Conservation (phyloP, 495 filamentous ascomycete species). For the Penicillium paxilli region DNA sequence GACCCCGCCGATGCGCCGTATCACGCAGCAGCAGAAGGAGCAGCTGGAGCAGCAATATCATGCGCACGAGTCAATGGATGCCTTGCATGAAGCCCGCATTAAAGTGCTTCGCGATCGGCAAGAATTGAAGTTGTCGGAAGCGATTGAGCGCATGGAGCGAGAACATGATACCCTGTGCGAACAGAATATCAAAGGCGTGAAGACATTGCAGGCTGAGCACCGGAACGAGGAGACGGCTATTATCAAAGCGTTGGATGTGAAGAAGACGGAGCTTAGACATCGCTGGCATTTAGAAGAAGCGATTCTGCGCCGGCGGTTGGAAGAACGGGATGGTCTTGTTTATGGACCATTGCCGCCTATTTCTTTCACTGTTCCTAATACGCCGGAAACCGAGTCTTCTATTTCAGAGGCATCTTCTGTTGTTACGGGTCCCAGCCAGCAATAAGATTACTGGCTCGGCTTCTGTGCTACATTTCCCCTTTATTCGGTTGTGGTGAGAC, state of each 20-base stretch:
- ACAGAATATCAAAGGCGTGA: constrained; percentile 51
- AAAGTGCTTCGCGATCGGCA: constrained; percentile 81
- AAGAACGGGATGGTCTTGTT: constrained; percentile 43
- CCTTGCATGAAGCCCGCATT: constrained; percentile 69
- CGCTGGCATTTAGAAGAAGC: constrained; percentile 67
- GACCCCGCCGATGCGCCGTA: constrained; percentile 25
- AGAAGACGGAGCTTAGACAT: constrained; percentile 48
- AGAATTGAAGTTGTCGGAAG: constrained; percentile 64
- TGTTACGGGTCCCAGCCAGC: not conserved
- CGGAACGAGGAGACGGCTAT: constrained; percentile 53
- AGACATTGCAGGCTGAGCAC: constrained; percentile 54
- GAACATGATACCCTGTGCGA: constrained; percentile 59
- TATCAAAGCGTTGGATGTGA: constrained; percentile 45
- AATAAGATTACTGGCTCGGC: constrained; percentile 2
- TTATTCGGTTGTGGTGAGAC: not conserved
- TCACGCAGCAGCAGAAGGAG: constrained; percentile 41
- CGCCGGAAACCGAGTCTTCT: not conserved
- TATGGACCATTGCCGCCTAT: constrained; percentile 52
- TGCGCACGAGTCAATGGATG: constrained; percentile 66
- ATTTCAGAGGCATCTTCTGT: constrained; percentile 1
- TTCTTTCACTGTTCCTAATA: constrained; percentile 25
- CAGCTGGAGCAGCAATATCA: constrained; percentile 74
- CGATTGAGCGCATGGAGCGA: constrained; percentile 61
- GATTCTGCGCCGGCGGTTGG: constrained; percentile 60
- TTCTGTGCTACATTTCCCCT: not conserved